phyloP scores from a whole-genome alignment of 2,329 filamentous ascomycete genomes.

The Colletotrichum echinochloae region DNA sequence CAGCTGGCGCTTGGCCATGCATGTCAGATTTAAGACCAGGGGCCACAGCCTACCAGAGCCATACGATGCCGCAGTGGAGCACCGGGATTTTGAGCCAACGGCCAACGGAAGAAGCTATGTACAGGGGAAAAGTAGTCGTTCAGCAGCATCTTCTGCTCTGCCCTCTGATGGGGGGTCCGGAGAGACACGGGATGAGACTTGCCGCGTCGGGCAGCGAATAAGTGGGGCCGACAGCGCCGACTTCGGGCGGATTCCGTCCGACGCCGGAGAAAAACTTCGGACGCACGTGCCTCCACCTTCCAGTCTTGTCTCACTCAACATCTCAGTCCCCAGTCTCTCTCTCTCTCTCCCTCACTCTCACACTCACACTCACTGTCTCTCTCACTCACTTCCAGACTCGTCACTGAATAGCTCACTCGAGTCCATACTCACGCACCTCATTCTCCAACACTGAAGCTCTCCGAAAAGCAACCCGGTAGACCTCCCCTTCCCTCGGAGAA shows the following conservation, averaged over 20 bases:
- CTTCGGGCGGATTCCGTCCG: constrained; percentile 36
- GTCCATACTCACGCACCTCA: background rate
- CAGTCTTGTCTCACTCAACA: constrained; percentile 33
- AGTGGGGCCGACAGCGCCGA: constrained; percentile 25
- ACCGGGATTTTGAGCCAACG: too few species aligned
- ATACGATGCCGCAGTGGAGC: too few species aligned
- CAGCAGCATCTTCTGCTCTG: background rate
- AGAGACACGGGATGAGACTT: background rate
- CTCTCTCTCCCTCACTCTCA: background rate
- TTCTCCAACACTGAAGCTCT: background rate
- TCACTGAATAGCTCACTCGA: background rate
- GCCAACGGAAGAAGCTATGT: background rate
- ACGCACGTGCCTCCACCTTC: constrained; percentile 19
- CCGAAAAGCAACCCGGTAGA: background rate
- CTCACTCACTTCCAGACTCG: background rate
- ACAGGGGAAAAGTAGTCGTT: background rate
- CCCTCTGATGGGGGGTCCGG: background rate
- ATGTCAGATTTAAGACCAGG: background rate
- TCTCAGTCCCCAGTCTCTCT: background rate
- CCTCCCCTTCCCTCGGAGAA: background rate
- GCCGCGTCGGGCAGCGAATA: background rate
- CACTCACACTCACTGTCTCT: too few species aligned
- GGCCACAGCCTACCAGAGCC: background rate
- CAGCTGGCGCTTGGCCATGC: constrained; percentile 1
- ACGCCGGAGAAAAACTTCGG: constrained; percentile 24